Conservation (phyloP, 1,139 yeast genomes). For the Diutina neorugosa region DNA sequence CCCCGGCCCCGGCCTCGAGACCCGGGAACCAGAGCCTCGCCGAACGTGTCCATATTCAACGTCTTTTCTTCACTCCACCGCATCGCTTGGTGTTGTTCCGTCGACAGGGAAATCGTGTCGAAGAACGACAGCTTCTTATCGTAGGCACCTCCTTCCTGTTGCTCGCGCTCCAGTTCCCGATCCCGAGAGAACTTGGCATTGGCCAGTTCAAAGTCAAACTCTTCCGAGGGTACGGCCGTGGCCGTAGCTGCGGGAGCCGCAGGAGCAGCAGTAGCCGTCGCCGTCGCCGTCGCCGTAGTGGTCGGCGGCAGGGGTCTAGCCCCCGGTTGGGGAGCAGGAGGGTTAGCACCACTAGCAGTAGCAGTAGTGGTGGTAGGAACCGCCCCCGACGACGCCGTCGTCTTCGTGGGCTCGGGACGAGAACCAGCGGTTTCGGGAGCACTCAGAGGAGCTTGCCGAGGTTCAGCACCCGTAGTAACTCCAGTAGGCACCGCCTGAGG, state of each 20-base stretch:
- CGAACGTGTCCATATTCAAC: slow-evolving; percentile 59
- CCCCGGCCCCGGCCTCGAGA: slow-evolving; percentile 23
- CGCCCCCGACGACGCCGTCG: slow-evolving; percentile 2
- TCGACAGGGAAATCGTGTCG: slow-evolving; percentile 55
- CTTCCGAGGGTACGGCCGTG: slow-evolving; percentile 8
- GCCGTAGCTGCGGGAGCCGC: neutral
- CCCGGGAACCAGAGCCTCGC: slow-evolving; percentile 29
- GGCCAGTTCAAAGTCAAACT: slow-evolving; percentile 50
- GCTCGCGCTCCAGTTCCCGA: slow-evolving; percentile 8
- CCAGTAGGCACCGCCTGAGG: neutral
- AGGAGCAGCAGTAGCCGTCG: neutral
- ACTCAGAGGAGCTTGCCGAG: neutral
- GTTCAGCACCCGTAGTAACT: neutral
- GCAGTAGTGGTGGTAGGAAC: slow-evolving; percentile 1
- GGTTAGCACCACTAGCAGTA: neutral
- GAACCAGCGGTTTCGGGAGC: slow-evolving; percentile 2
- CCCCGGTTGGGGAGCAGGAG: neutral
- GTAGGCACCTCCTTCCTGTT: slow-evolving; percentile 8
- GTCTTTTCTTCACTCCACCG: slow-evolving; percentile 3
- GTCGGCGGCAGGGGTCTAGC: neutral
- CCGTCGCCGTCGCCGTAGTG: neutral
- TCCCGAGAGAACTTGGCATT: slow-evolving; percentile 48
- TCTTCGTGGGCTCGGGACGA: slow-evolving; percentile 5
- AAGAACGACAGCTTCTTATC: slow-evolving; percentile 55
- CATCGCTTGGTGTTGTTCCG: slow-evolving; percentile 1